Percentiles rank a stretch among this genome's conserved stretches.
These are phyloP conservation scores for Carallia pectinifolia DNA, from an alignment of 345 rosid genomes.

Conservation along the genomic window DNA sequence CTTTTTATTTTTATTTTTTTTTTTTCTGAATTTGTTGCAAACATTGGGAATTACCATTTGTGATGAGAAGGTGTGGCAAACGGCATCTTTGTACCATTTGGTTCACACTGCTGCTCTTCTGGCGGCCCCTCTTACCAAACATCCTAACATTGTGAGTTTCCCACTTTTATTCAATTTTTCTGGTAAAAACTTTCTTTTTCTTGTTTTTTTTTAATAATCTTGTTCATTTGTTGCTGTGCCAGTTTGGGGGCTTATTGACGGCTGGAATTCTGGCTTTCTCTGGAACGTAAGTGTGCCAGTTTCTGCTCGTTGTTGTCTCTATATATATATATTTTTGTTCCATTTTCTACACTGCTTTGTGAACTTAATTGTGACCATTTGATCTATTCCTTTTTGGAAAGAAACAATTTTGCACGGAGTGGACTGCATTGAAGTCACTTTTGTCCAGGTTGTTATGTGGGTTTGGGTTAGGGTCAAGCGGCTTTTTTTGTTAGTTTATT, in stretches of 20 bases:
- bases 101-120: slow-evolving; percentile 87
- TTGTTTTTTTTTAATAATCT: neutral
- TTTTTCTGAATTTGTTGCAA: slow-evolving; percentile 4
- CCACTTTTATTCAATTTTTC: neutral
- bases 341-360: neutral
- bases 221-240: slow-evolving; percentile 23
- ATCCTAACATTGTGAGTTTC: slow-evolving; percentile 60
- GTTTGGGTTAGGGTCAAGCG: too few relatives aligned
- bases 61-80: slow-evolving; percentile 73
- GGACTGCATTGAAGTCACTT: too few relatives aligned
- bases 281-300: slow-evolving; percentile 56
- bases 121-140: slow-evolving; percentile 70
- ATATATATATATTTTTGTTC: neutral
- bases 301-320: slow-evolving; percentile 5
- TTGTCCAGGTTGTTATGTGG: too few relatives aligned
- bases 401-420: too few relatives aligned
- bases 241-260: slow-evolving; percentile 93
- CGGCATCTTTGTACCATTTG: slow-evolving; percentile 88
- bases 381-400: too few relatives aligned
- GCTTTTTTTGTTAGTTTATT: too few relatives aligned
- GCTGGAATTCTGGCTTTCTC: slow-evolving; percentile 80
- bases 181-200: neutral
- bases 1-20: neutral
- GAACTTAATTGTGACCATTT: too few relatives aligned
- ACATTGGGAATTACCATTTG: neutral